Evolutionary conservation across 768 basidiomycete species (phyloP).

Genomic region (Botryobasidium botryosum): DNA sequence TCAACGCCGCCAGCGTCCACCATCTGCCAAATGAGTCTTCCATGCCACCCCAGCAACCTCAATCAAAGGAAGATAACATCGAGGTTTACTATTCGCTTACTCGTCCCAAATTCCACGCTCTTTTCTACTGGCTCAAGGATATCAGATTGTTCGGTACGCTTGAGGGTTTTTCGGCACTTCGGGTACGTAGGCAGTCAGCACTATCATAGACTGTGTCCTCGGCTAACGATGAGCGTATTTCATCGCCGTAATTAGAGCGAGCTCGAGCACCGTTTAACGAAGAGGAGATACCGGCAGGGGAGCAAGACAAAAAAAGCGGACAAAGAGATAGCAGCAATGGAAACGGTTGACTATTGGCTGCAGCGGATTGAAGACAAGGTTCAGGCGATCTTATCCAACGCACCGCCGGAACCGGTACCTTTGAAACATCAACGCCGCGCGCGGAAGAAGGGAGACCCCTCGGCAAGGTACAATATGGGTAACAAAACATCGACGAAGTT

Average conservation of each 20-base stretch:
- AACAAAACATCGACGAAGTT: not conserved
- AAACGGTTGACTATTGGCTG: not conserved
- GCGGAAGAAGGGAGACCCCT: not conserved
- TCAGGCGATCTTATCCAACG: not conserved
- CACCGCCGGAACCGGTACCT: no score
- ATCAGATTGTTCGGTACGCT: not conserved
- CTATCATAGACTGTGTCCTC: no score
- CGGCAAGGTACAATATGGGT: not conserved
- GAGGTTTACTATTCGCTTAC: not conserved
- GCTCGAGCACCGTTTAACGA: conserved; percentile 1
- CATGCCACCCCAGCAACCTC: no score
- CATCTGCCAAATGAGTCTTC: no score
- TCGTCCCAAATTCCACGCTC: conserved; percentile 6
- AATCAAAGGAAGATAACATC: no score
- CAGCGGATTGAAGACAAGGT: not conserved
- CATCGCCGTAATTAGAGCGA: conserved; percentile 5
- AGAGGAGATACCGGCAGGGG: not conserved
- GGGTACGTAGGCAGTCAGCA: conserved; percentile 2
- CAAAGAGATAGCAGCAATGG: not conserved
- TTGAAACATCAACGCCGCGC: not conserved
- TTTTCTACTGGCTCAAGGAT: not conserved
- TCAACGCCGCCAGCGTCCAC: no score
- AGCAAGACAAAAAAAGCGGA: not conserved
- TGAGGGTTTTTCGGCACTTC: conserved; percentile 1
- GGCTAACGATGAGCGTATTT: not conserved